Base-by-base conservation (phyloP, 768 basidiomycete species). In the Macrolepiota albuminosa region DNA sequence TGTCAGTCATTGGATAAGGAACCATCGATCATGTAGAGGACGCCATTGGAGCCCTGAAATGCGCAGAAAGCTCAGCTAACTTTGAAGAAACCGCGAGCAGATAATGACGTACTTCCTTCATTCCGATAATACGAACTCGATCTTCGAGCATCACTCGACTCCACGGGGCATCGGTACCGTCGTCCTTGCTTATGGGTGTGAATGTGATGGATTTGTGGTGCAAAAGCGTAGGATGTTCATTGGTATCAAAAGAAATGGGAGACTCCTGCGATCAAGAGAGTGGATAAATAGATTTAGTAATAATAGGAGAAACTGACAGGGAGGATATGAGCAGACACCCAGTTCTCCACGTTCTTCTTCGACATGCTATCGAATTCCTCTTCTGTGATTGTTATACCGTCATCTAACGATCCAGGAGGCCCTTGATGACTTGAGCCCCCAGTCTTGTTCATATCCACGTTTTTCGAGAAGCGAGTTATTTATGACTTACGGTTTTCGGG, bases 251-350 rank as follows among this genome's bases (percentile, higher is more conserved):
- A 4, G 73, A 67, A 36, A 86, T 76, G 3, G 78, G 82, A 14
- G 74, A 81, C 69, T 81, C 67, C 83, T 84, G 40, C 2, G 33
- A 31, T 29, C 21, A 60, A 6, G 53, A 54, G 9, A 10, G 61
- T 45, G 16, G 31, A 36, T n/a, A 56, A 31, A 45, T 13, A 31
- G 56, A 40, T 4, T 21, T 9, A 18, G 39, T 31, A 53, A 6
- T 6, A 40, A 49, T 26, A 21, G 11, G 34, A 29, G 29, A 29
- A 4, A 63, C 74, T 26, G 69, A 94, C 93, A 6, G 92, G 89
- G 56, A 96, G 82, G 60, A 95, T 85, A 67, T 95, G 94, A 2
- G 87, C 87, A 1, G 85, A 84, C 0, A 95, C 80, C 90, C 93
- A 96, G 54, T 78, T 79, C 64, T 87, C 81, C 13, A 95, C 88